These are phyloP conservation scores for Cryptomeria japonica DNA, from an alignment of 75 land plant species.

Conservation along the genomic window DNA sequence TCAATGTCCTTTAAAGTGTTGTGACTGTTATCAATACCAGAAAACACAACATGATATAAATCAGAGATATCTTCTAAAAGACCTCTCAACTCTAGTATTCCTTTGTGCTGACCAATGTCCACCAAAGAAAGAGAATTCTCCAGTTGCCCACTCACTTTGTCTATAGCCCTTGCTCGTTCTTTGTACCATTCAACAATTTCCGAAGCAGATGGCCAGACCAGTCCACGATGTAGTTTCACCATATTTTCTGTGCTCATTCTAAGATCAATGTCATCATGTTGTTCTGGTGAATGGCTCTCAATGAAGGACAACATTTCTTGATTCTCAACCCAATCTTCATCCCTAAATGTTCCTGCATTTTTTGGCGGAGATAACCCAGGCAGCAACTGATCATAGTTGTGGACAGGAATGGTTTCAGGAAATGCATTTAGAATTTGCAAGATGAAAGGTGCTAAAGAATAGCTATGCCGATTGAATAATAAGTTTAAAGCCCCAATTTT, in stretches of 20 bases:
- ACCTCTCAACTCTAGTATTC: constrained; percentile 58
- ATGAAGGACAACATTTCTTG: constrained; percentile 46
- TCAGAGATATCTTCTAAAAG: constrained; percentile 65
- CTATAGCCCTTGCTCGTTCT: constrained; percentile 74
- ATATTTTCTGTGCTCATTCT: constrained; percentile 66
- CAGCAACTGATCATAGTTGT: constrained; percentile 80
- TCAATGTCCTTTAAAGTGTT: constrained; percentile 24
- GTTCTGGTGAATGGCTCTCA: constrained; percentile 16
- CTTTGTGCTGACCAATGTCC: constrained; percentile 73
- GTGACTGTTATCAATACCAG: constrained; percentile 21
- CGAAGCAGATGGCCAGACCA: constrained; percentile 69
- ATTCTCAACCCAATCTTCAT: constrained; percentile 88
- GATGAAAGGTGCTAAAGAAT: constrained; percentile 66
- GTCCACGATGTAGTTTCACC: constrained; percentile 47
- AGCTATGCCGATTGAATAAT: constrained; percentile 89
- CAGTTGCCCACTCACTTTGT: constrained; percentile 78
- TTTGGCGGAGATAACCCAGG: constrained; percentile 67
- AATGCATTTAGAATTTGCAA: constrained; percentile 74
- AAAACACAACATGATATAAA: constrained; percentile 70
- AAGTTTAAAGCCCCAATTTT: constrained; percentile 91
- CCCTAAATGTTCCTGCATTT: constrained; percentile 36
- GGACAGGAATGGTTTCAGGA: constrained; percentile 91
- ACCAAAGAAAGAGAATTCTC: constrained; percentile 83
- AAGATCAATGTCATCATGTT: constrained; percentile 17
- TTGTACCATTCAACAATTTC: constrained; percentile 84